Conservation (phyloP, 768 basidiomycete genomes). For the Pholiota microspora region DNA sequence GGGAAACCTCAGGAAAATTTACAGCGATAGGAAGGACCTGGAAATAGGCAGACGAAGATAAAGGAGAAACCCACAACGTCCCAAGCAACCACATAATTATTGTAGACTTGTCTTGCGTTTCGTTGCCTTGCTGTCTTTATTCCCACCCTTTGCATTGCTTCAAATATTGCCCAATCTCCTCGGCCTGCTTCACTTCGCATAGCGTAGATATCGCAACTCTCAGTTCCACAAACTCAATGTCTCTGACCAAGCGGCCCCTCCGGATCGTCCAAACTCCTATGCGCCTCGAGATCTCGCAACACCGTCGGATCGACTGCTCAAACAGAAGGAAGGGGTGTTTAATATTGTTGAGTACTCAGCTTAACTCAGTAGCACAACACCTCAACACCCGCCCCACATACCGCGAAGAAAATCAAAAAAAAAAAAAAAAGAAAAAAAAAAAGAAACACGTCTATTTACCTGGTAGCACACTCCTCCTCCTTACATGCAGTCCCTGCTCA, state of each 20-base stretch:
- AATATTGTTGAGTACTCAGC: too few relatives aligned
- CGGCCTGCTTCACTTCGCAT: too few relatives aligned
- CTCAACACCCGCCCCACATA: too few relatives aligned
- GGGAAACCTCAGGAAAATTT: background rate
- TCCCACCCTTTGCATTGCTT: background rate
- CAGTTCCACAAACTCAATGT: too few relatives aligned
- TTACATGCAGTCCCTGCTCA: conserved; percentile 73
- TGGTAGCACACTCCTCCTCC: conserved; percentile 93
- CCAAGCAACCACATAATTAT: background rate
- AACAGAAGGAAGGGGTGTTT: background rate
- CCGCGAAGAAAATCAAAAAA: too few relatives aligned
- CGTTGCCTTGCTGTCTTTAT: too few relatives aligned
- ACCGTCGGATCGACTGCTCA: conserved; percentile 81
- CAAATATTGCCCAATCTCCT: background rate
- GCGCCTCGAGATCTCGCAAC: conserved; percentile 83
- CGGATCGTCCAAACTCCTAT: conserved; percentile 74
- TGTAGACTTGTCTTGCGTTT: background rate
- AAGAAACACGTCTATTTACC: conserved; percentile 43
- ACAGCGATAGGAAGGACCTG: too few relatives aligned
- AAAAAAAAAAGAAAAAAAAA: conserved; percentile 1
- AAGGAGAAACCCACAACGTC: conserved; percentile 1
- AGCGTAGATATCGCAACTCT: too few relatives aligned
- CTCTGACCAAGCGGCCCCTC: conserved; percentile 18
- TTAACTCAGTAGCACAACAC: too few relatives aligned
- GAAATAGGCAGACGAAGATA: conserved; percentile 1